Evolutionary conservation across 164 flowering plant genomes (phyloP), one percentile per base, ranked within the genome.

Genomic region (Warburgia ugandensis): DNA sequence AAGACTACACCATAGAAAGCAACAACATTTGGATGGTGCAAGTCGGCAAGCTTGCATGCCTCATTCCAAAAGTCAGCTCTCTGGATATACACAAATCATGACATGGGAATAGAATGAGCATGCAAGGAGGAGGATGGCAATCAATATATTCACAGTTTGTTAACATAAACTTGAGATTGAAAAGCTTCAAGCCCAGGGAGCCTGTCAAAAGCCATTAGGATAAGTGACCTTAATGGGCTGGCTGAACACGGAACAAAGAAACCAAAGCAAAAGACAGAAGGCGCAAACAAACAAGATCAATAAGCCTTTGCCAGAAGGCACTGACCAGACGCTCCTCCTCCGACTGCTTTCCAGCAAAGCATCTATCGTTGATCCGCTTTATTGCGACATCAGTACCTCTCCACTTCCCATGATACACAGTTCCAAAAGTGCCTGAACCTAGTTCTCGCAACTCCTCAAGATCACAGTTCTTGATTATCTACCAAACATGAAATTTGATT

Each of bases 351-450:
- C 94, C 97, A 59, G 80, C 64, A 68, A 89, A 89, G 58, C 95
- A 89, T 49, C 97, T 69, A 50, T 86, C 81, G 61, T 80, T 89
- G 50, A 89, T 83, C 28, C 97, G 75, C 56, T 89, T 89, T 14
- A 84, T 89, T 31, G 97, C 95, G 61, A 89, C 95, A 69, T 86
- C 97, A 53, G 83, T 68, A 5, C 97, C 97, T 72, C 95, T 81
- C 97, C 97, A 89, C 60, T 89, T 89, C 50, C 97, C 97, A 70
- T 86, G 95, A 74, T 89, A 86, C 48, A 89, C 97, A 30, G 94
- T 89, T 29, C 94, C 97, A 73, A 77, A 89, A 25, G 95, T 89
- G 25, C 97, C 95, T 55, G 97, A 89, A 55, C 97, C 97, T 54
- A 89, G 62, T 68, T 89, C 95, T 39, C 66, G 68, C 36, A 83